Evolutionary conservation across 2,329 filamentous ascomycete species (phyloP), one percentile per base, ranked within the genome.

Genomic region (Rhinocladiella similis): DNA sequence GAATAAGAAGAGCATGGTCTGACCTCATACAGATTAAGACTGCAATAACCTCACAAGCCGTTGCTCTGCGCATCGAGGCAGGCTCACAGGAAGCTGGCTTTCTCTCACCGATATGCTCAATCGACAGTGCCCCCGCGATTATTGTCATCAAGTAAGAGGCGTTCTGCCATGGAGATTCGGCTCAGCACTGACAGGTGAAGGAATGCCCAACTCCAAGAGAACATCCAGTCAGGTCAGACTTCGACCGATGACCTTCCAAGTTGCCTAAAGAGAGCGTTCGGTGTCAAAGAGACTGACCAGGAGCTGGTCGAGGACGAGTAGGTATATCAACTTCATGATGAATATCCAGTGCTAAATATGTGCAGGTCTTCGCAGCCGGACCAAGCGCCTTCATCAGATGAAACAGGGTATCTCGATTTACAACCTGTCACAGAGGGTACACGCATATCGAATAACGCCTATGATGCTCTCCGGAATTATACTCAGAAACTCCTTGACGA

Each of bases 71-170:
- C 49, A 78, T 97, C 19, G 73, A 80, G 33, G 84, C 86, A 16
- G 89, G 87, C 19, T 91, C 89, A 1, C 83, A 88, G 63, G 91
- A 96, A 75, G 91, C 91, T 9, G 85, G 83, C 5, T 95, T 91
- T 67, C 78, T 97, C 13, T 83, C 86, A 9, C 89, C 90, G 45
- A 89, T 96, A 66, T 95, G 90, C 66, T 89, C 90, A 0, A 77
- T 96, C n/a, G 82, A 84, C 1, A 84, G 84, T 63, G 84, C 85
- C n/a, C 92, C 93, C 0, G 88, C 88, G 1, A 74, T 96, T 7
- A 81, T 96, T 14, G 77, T 95, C 18, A 92, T 96, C 65, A 84
- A 86, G 83, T 87, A 75, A 50, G 80, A 33, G 29, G 22, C 68
- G 58, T 48, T 46, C 18, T n/a, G 22, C 3, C 43, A 12, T 47